Base-by-base conservation (phyloP, 345 rosid genomes). In the Syzygium oleosum region DNA sequence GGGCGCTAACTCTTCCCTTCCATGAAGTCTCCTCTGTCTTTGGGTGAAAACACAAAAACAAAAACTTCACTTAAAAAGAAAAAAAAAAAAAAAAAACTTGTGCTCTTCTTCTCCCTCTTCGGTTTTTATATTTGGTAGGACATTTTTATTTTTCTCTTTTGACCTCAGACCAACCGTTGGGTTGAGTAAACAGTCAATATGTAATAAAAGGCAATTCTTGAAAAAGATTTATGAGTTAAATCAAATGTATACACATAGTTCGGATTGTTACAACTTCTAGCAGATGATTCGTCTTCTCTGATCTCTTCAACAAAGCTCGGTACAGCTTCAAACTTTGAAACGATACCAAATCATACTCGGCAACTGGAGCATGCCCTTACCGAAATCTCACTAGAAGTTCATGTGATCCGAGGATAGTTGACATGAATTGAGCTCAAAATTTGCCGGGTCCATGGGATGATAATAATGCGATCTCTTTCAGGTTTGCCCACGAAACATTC, bases 401-500 rank as follows among this genome's bases (percentile, higher is more conserved):
- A 31, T 7, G 23, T 31, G 41, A 31, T 31, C 3, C 6, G 1
- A 15, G 6, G 23, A 65, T 31, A 16, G 1, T 16, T 15, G 38
- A 65, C 78, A 31, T 31, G 22, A 31, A 16, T 4, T 0, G 43
- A 31, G 22, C 43, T 31, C 78, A 16, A 8, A 31, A 15, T 31
- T 65, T 65, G 3, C 9, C 1, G 0, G 22, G 43, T 16, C 78
- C 0, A 31, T 31, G 78, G 0, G 38, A 22, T 1, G 1, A 51
- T 19, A 51, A 5, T 17, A 34, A 61, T n/a, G 55, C 38, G 63
- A 1, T 2, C 21, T 63, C 55, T 52, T 52, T 15, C 43, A 41
- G 43, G 43, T 41, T 56, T 22, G 27, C 27, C 27, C 0, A 12
- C 0, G 1, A 56, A 56, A 58, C n/a, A 58, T 58, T 0, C 25